Conservation (phyloP, 75 land plant genomes). For the Pinus taeda region DNA sequence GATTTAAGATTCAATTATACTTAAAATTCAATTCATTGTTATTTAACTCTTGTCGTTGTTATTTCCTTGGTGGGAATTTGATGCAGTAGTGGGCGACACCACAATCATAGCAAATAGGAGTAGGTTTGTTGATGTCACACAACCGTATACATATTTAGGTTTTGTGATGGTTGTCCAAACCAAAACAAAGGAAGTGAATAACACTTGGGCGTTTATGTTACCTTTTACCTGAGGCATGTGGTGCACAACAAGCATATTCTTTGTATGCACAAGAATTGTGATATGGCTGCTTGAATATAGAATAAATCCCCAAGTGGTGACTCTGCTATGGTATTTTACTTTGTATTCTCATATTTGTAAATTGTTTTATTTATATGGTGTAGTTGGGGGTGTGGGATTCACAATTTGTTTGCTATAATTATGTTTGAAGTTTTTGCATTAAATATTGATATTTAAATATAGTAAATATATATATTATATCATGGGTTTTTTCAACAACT, state of each 20-base stretch:
- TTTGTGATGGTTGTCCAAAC: conserved; percentile 9
- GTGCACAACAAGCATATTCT: conserved; percentile 29
- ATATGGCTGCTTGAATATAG: conserved; percentile 30
- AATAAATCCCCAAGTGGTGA: conserved; percentile 30
- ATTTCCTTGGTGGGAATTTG: conserved; percentile 6
- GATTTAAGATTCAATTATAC: too few species aligned
- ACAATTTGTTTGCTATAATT: too few species aligned
- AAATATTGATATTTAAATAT: too few species aligned
- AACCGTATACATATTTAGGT: conserved; percentile 15
- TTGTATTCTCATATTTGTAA: background rate
- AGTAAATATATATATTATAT: too few species aligned
- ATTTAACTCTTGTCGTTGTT: too few species aligned
- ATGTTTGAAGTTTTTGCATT: too few species aligned
- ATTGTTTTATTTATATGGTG: too few species aligned
- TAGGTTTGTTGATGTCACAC: conserved; percentile 22
- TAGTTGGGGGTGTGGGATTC: too few species aligned
- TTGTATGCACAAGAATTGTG: conserved; percentile 34
- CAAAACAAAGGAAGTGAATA: background rate
- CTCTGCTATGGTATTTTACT: conserved; percentile 19
- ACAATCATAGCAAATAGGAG: conserved; percentile 12
- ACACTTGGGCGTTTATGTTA: conserved; percentile 47
- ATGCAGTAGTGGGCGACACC: conserved; percentile 27
- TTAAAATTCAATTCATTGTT: too few species aligned
- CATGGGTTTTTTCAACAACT: too few species aligned
- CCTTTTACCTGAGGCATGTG: conserved; percentile 38